Conservation (phyloP, 2,329 filamentous ascomycete genomes). For the Cercospora citrullina region DNA sequence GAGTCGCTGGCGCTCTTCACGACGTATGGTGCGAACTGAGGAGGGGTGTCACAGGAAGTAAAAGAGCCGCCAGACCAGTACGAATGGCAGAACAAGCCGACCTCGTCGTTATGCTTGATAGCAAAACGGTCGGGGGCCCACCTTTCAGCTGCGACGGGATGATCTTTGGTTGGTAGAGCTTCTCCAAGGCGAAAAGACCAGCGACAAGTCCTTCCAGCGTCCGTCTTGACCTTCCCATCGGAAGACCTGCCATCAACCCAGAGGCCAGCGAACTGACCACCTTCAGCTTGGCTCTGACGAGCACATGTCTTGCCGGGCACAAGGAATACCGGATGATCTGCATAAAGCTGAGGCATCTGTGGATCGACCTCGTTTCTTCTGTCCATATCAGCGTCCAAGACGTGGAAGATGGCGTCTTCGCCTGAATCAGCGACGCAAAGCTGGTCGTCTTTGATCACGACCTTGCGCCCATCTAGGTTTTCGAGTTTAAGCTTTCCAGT, state of each 20-base stretch:
- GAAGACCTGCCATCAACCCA: background rate
- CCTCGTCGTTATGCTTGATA: background rate
- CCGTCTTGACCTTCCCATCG: background rate
- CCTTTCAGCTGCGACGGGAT: rapidly evolving
- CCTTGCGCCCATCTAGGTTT: background rate
- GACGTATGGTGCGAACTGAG: background rate
- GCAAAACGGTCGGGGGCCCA: background rate
- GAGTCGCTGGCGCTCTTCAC: background rate
- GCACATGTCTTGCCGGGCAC: background rate
- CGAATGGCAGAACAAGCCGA: background rate
- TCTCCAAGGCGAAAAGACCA: background rate
- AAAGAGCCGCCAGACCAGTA: background rate
- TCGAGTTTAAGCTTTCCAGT: background rate
- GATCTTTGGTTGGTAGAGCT: rapidly evolving
- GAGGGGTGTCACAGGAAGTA: no score
- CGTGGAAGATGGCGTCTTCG: background rate
- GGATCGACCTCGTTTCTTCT: background rate
- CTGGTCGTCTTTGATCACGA: background rate
- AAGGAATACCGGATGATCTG: background rate
- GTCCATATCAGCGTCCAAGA: background rate
- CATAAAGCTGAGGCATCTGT: background rate
- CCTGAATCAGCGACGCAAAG: background rate
- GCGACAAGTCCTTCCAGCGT: background rate
- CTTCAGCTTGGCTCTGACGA: background rate
- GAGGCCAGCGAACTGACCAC: background rate